Base-by-base conservation (phyloP, 495 filamentous ascomycete species). In the Annulohypoxylon stygium region DNA sequence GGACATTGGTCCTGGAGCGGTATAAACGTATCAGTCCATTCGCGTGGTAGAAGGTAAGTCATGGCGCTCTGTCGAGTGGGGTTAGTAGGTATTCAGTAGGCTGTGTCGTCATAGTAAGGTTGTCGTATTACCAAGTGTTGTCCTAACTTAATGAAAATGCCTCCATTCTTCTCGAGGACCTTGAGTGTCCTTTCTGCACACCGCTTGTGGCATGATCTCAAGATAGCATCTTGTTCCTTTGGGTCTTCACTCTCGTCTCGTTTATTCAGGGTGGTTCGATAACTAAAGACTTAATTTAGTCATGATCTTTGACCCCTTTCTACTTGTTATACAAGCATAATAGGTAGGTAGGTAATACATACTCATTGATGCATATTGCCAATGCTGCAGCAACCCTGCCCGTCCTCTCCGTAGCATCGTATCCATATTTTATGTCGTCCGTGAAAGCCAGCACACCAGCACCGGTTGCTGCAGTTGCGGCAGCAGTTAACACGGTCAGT, bases 1-100 rank as follows among this genome's bases (percentile, higher is more conserved):
- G 96, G 96, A 78, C 96, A 99, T 78, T 91, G 90, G 83, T 99
- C 97, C 81, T 99, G 96, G 4, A 99, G 87, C 3, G 97, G 96
- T 74, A 98, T 91, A 79, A 99, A 98, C 2, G 95, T 98, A 26
- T 90, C 90, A 39, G 94, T 97, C 97, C 97, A 99, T 83, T 99
- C 96, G 18, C 86, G 78, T 1, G 97, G 96, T 5, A 99, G 88
- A 10, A 99, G 86, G 78, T 99, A 99, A 75, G 94, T 94, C 93
- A 99, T 94, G 69, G 94, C 96, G 77, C 92, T 96, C 86, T 88
- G 61, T 37, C 36, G 6, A 11, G 8, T 0, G 11, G 30, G 12
- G 70, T 80, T 45, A 81, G 77, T 55, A 61, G 50, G 18, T 9
- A 33, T 14, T 23, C 47, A 26, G 50, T 16, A 33, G 25, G 25